Percentiles rank a stretch among this genome's conserved stretches.
phyloP scores from a whole-genome alignment of 176 grass and related monocot genomes.

The Luzula sylvatica region DNA sequence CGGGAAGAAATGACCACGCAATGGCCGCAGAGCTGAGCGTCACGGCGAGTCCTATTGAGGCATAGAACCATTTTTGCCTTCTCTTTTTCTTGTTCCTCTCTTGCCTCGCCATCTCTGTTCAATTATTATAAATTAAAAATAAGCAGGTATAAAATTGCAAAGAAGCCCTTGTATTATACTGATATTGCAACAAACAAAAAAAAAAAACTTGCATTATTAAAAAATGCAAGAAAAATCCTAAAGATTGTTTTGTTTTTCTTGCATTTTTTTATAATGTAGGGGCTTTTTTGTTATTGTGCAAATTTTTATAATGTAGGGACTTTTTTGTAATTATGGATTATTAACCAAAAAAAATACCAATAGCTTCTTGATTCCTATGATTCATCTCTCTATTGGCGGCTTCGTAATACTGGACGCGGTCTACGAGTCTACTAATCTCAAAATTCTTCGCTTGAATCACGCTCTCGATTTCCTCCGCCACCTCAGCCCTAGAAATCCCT shows the following conservation, averaged over 20 bases:
- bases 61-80: conserved; percentile 85
- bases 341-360: conserved; percentile 30
- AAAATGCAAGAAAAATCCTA: too few species aligned
- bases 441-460: conserved; percentile 72
- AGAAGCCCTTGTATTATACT: too few species aligned
- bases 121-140: conserved; percentile 1
- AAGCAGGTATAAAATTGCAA: neutral
- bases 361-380: conserved; percentile 95
- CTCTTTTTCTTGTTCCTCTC: conserved; percentile 48
- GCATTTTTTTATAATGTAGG: too few species aligned
- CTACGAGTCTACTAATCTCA: conserved; percentile 77
- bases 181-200: too few species aligned
- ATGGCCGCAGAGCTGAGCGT: conserved; percentile 61
- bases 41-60: conserved; percentile 69
- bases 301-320: too few species aligned
- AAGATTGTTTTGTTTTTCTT: too few species aligned
- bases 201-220: too few species aligned
- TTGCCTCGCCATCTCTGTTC: conserved; percentile 75
- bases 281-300: too few species aligned
- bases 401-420: conserved; percentile 96
- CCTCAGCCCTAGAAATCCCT: conserved; percentile 50
- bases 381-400: conserved; percentile 94
- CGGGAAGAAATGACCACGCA: conserved; percentile 73
- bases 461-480: conserved; percentile 59
- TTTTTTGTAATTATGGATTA: too few species aligned